A percentile compares a stretch with the other conserved stretches of the same genome.
phyloP scores from a whole-genome alignment of 2,329 filamentous ascomycete genomes.

The Madurella mycetomatis region DNA sequence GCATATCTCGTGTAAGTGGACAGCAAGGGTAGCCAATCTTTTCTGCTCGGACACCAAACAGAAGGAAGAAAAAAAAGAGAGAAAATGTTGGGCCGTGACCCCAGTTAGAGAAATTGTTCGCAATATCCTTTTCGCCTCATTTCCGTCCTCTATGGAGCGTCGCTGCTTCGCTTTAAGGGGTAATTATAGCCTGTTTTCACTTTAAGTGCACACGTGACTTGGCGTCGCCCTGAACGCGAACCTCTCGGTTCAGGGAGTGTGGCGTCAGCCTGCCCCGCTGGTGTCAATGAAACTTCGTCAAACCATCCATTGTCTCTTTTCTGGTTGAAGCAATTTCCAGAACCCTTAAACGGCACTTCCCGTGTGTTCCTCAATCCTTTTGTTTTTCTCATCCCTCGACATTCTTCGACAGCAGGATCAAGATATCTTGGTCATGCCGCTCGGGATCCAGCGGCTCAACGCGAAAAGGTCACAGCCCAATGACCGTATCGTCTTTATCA shows the following conservation, averaged over 20 bases:
- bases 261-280: background rate
- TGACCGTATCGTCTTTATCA: slow-evolving; percentile 77
- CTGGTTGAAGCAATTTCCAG: no score
- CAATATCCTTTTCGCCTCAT: background rate
- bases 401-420: no score
- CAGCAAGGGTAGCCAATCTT: no score
- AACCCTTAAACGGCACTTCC: no score
- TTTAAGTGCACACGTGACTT: slow-evolving; percentile 12
- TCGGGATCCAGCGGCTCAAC: slow-evolving; percentile 76
- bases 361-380: no score
- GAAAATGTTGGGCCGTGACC: no score
- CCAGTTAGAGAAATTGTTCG: no score
- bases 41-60: no score
- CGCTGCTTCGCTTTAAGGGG: background rate
- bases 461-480: slow-evolving; percentile 71
- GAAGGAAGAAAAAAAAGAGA: no score
- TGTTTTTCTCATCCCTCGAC: no score
- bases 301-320: no score
- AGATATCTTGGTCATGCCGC: slow-evolving; percentile 53
- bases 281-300: no score
- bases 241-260: background rate
- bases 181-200: background rate
- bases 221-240: slow-evolving; percentile 10
- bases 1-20: background rate
- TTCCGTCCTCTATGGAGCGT: background rate